Conservation (phyloP, 2,329 filamentous ascomycete species). For the Trichoderma atrobrunneum region DNA sequence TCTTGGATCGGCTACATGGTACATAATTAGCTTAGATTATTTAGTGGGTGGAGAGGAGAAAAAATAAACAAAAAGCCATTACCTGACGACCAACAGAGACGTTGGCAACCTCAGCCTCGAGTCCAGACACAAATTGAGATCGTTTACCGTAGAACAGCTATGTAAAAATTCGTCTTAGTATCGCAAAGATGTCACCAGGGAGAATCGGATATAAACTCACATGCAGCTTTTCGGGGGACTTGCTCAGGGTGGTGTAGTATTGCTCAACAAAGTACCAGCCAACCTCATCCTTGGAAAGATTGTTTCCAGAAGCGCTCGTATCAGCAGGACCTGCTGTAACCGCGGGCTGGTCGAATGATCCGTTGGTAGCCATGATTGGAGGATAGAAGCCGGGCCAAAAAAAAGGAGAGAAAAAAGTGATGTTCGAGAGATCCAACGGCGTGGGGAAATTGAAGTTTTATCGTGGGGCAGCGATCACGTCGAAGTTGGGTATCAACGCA, state of each 20-base stretch:
- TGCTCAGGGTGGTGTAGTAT: constrained; percentile 97
- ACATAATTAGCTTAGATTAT: constrained; percentile 18
- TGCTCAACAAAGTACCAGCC: constrained; percentile 99
- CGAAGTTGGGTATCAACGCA: constrained; percentile 22
- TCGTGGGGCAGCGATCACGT: constrained; percentile 20
- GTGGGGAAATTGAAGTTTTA: constrained; percentile 12
- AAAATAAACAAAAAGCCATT: constrained; percentile 18
- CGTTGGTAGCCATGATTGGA: constrained; percentile 56
- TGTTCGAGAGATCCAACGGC: constrained; percentile 7
- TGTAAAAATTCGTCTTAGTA: background rate
- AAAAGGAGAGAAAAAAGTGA: background rate
- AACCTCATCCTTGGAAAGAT: constrained; percentile 82
- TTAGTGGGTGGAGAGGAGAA: background rate
- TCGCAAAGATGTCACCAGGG: background rate
- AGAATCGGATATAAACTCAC: constrained; percentile 44
- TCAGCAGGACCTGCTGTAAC: constrained; percentile 36
- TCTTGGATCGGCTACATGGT: constrained; percentile 78
- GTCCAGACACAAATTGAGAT: constrained; percentile 90
- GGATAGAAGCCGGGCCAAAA: constrained; percentile 13
- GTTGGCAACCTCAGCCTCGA: constrained; percentile 82
- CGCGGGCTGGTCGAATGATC: constrained; percentile 46
- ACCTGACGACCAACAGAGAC: constrained; percentile 88
- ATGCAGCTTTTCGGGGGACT: constrained; percentile 88
- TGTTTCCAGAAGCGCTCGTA: constrained; percentile 37
- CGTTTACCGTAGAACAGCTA: constrained; percentile 93